Conservation (phyloP, 208 protist species). For the Acanthamoeba lenticulata region DNA sequence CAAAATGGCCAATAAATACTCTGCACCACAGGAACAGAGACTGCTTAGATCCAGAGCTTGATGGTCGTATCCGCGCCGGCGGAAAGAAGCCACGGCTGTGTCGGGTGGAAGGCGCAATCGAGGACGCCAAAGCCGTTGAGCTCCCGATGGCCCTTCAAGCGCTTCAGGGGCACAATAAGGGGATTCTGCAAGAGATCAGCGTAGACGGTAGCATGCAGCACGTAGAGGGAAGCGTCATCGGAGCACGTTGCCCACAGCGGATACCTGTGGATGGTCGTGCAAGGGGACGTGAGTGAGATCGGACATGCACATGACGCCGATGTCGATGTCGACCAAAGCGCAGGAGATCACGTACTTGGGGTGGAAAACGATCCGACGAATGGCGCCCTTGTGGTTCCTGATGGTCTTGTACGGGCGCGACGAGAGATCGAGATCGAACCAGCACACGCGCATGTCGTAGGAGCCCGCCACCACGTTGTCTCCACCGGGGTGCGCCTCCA, state of each 20-base stretch:
- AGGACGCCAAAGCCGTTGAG: constrained; percentile 87
- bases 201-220: constrained; percentile 92
- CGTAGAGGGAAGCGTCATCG: constrained; percentile 92
- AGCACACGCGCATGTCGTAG: constrained; percentile 89
- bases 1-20: not conserved
- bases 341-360: not conserved
- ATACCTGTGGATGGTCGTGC: constrained; percentile 77
- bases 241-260: constrained; percentile 97
- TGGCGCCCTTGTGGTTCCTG: constrained; percentile 91
- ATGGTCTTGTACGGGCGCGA: constrained; percentile 96
- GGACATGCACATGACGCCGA: not conserved
- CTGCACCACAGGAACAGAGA: not conserved
- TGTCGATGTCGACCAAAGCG: not conserved
- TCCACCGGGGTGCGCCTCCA: constrained; percentile 86
- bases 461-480: constrained; percentile 96
- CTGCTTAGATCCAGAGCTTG: constrained; percentile 88
- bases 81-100: constrained; percentile 99
- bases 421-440: constrained; percentile 99
- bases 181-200: constrained; percentile 98
- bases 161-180: constrained; percentile 99
- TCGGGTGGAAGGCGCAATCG: constrained; percentile 96
- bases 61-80: constrained; percentile 96
- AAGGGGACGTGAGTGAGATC: not conserved
- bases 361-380: constrained; percentile 92
- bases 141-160: constrained; percentile 93